These are phyloP conservation scores for Melampsora occidentalis DNA, from an alignment of 1,284 basidiomycete genomes.

Conservation along the genomic window DNA sequence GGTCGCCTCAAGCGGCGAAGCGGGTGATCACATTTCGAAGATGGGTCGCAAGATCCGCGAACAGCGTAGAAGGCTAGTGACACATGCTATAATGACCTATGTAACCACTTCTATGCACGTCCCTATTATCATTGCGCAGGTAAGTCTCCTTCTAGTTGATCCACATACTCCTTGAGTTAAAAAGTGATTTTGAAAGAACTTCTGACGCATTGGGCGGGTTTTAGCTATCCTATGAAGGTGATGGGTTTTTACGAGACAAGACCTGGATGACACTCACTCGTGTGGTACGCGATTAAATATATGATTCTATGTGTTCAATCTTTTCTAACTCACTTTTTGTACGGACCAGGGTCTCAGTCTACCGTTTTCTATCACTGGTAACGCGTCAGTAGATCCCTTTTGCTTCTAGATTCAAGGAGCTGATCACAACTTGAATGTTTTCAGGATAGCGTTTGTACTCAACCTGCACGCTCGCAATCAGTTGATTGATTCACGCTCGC, in stretches of 20 bases:
- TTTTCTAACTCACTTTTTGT: neutral
- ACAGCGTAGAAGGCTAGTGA: neutral
- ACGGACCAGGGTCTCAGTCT: neutral
- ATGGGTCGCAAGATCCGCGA: conserved; percentile 1
- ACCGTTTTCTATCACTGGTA: neutral
- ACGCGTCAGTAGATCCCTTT: neutral
- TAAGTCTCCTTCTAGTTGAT: neutral
- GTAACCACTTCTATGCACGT: neutral
- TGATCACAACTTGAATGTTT: too few species aligned
- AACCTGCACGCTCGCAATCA: too few species aligned
- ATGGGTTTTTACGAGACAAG: neutral
- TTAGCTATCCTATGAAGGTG: neutral
- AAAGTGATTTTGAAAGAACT: neutral
- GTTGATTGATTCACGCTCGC: too few species aligned
- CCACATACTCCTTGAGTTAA: neutral
- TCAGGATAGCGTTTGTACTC: too few species aligned
- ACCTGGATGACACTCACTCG: neutral
- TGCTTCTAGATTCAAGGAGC: too few species aligned
- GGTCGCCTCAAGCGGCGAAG: neutral
- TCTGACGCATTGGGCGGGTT: neutral
- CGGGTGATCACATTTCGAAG: neutral
- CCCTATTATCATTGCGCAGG: neutral
- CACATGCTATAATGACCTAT: neutral
- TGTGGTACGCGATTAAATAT: neutral
- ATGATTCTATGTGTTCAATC: neutral